These are phyloP conservation scores for Cokeromyces recurvatus DNA, from an alignment of 371 early-diverging fungal genomes.

Conservation along the genomic window DNA sequence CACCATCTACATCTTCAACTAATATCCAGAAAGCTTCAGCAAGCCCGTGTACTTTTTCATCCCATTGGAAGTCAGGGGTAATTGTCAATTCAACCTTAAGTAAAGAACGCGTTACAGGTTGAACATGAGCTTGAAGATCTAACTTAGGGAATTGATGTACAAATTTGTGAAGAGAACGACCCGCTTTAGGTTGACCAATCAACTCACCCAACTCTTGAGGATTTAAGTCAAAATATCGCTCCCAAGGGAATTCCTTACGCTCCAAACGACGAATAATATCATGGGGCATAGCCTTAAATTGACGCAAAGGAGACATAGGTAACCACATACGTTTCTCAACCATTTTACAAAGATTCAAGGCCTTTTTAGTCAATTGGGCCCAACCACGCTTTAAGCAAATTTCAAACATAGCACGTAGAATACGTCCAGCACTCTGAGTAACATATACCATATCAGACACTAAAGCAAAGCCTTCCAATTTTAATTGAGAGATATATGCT, in stretches of 20 bases:
- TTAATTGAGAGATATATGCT: slow-evolving; percentile 88
- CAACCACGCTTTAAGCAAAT: slow-evolving; percentile 93
- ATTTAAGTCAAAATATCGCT: slow-evolving; percentile 86
- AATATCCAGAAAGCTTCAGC: slow-evolving; percentile 92
- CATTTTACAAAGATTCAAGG: slow-evolving; percentile 90
- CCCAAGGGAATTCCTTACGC: slow-evolving; percentile 92
- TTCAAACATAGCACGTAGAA: slow-evolving; percentile 95
- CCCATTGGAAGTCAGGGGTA: slow-evolving; percentile 92
- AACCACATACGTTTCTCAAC: slow-evolving; percentile 91
- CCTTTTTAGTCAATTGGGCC: slow-evolving; percentile 83
- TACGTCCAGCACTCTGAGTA: slow-evolving; percentile 92
- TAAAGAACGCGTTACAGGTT: slow-evolving; percentile 89
- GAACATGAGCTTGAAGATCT: slow-evolving; percentile 84
- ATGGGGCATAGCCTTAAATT: slow-evolving; percentile 78
- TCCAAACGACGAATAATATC: slow-evolving; percentile 88
- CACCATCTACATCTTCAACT: slow-evolving; percentile 92
- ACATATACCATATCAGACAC: slow-evolving; percentile 96
- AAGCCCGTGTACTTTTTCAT: slow-evolving; percentile 79
- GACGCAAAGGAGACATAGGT: slow-evolving; percentile 92
- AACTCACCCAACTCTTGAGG: slow-evolving; percentile 93
- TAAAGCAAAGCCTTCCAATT: slow-evolving; percentile 91
- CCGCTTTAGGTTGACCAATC: slow-evolving; percentile 81
- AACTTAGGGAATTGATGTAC: slow-evolving; percentile 93
- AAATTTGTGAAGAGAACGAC: slow-evolving; percentile 79
- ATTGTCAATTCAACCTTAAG: slow-evolving; percentile 87